Conservation (phyloP, 192 early-diverging fungal species). For the Gryganskiella cystojenkinii region DNA sequence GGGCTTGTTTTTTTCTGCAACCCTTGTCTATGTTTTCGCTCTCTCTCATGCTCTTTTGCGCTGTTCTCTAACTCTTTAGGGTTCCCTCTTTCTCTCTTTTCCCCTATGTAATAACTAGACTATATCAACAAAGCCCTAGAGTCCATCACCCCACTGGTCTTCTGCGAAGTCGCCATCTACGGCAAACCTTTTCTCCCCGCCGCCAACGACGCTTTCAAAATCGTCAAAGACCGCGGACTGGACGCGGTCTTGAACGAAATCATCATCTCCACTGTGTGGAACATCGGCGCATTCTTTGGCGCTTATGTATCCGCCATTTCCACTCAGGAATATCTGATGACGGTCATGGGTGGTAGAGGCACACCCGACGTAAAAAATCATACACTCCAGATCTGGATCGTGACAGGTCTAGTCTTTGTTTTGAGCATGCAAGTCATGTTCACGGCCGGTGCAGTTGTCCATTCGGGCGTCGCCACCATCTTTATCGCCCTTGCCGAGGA, state of each 20-base stretch:
- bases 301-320: constrained; percentile 52
- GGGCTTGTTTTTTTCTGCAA: too few relatives aligned
- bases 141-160: constrained; percentile 67
- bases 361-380: constrained; percentile 43
- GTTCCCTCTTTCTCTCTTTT: constrained; percentile 45
- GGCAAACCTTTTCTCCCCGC: constrained; percentile 74
- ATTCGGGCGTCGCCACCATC: constrained; percentile 86
- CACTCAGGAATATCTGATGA: constrained; percentile 62
- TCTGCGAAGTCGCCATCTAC: constrained; percentile 91
- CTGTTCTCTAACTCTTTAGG: constrained; percentile 5
- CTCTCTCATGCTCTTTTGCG: constrained; percentile 5
- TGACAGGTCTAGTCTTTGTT: constrained; percentile 1
- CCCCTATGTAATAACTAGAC: constrained; percentile 50
- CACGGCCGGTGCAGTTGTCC: constrained; percentile 68
- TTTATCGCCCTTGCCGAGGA: constrained; percentile 92
- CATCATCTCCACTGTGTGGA: constrained; percentile 86
- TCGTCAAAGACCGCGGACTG: constrained; percentile 80
- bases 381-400: constrained; percentile 10
- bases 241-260: constrained; percentile 88
- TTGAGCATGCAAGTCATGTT: constrained; percentile 5
- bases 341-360: constrained; percentile 71
- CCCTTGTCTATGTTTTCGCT: constrained; percentile 13
- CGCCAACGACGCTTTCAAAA: constrained; percentile 81
- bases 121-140: constrained; percentile 34
- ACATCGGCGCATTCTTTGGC: constrained; percentile 68